Percentiles rank a stretch among this genome's conserved stretches.
phyloP scores from a whole-genome alignment of 2,329 filamentous ascomycete species.

The Cercospora sojina region DNA sequence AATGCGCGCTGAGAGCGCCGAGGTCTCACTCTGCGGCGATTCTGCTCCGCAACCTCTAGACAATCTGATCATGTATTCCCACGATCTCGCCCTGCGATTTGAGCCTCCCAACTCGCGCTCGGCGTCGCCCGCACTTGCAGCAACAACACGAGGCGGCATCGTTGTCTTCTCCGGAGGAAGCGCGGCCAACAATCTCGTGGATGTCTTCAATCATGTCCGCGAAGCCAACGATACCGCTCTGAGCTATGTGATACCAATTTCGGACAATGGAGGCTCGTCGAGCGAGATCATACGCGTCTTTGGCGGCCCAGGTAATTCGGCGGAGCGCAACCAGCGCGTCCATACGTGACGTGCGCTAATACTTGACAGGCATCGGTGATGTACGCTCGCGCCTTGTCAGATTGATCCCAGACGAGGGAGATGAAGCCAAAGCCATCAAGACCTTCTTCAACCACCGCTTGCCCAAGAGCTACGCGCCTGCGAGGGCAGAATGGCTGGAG shows the following conservation, averaged over 20 bases:
- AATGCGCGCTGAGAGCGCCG: background rate
- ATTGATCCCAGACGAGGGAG: slow-evolving; percentile 69
- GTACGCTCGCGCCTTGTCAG: slow-evolving; percentile 74
- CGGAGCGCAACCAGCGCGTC: background rate
- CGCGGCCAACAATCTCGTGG: slow-evolving; percentile 90
- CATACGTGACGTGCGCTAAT: background rate
- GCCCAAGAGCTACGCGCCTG: slow-evolving; percentile 58
- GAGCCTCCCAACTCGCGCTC: slow-evolving; percentile 21
- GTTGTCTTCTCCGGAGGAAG: slow-evolving; percentile 76
- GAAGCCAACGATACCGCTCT: slow-evolving; percentile 65
- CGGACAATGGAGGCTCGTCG: slow-evolving; percentile 91
- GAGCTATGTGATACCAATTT: slow-evolving; percentile 90
- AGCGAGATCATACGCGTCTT: slow-evolving; percentile 93
- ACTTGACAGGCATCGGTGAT: slow-evolving; percentile 63
- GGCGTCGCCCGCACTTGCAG: slow-evolving; percentile 24
- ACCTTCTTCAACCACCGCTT: slow-evolving; percentile 85
- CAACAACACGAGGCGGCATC: slow-evolving; percentile 52
- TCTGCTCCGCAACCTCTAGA: background rate
- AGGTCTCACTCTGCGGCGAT: background rate
- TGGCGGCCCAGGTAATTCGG: slow-evolving; percentile 72
- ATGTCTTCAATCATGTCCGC: slow-evolving; percentile 69
- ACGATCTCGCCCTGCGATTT: slow-evolving; percentile 20
- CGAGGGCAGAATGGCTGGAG: slow-evolving; percentile 78
- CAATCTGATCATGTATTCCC: slow-evolving; percentile 13
- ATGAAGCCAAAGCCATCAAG: slow-evolving; percentile 72